A percentile compares a stretch with the other conserved stretches of the same genome.
Evolutionary conservation across 176 grass and related monocot species (phyloP).

Genomic region (Musa acuminata): DNA sequence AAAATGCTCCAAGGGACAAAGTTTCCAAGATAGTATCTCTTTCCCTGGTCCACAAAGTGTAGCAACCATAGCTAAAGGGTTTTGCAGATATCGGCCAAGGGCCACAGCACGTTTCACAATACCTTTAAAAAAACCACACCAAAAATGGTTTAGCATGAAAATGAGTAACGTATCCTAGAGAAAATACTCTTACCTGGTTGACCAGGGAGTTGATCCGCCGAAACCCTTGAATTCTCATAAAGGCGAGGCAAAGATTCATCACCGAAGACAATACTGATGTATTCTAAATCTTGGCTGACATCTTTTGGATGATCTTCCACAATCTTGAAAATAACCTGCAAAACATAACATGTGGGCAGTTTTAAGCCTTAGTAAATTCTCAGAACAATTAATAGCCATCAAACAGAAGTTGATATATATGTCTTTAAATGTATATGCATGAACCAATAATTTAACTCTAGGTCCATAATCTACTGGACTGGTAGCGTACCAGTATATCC

Average conservation of each 20-base stretch:
- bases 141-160: not conserved
- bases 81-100: constrained; percentile 83
- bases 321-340: constrained; percentile 93
- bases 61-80: constrained; percentile 81
- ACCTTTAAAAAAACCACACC: constrained; percentile 32
- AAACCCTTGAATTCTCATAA: constrained; percentile 87
- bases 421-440: too few relatives aligned
- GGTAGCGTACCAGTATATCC: too few relatives aligned
- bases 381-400: too few relatives aligned
- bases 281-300: constrained; percentile 58
- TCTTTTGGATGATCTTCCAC: constrained; percentile 90
- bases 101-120: constrained; percentile 90
- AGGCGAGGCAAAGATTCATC: constrained; percentile 83
- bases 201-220: constrained; percentile 74
- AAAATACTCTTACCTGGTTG: constrained; percentile 51
- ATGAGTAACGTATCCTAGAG: not conserved
- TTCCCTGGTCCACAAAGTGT: constrained; percentile 86
- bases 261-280: constrained; percentile 64
- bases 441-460: too few relatives aligned
- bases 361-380: too few relatives aligned
- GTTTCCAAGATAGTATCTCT: constrained; percentile 98
- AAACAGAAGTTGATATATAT: too few relatives aligned
- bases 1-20: constrained; percentile 72
- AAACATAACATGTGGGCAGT: constrained; percentile 16
- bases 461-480: too few relatives aligned